Evolutionary conservation across 2,329 filamentous ascomycete genomes (phyloP).

Genomic region (Exophiala aquamarina): DNA sequence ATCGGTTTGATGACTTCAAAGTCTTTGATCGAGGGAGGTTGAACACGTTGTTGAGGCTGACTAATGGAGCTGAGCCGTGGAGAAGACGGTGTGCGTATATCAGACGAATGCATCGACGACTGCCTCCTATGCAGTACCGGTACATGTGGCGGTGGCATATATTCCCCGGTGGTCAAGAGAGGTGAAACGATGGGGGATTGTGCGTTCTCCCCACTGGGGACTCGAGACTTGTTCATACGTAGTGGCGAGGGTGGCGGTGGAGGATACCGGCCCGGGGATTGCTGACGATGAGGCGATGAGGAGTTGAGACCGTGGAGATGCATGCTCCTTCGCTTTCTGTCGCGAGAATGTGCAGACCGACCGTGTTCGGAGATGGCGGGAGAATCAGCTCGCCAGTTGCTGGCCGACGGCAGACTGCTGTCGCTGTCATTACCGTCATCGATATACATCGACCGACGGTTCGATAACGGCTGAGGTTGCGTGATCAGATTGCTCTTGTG

Average conservation of each 20-base stretch:
- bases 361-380: conserved; percentile 71
- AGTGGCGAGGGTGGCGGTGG: conserved; percentile 83
- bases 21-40: conserved; percentile 95
- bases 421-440: conserved; percentile 88
- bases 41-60: conserved; percentile 80
- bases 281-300: conserved; percentile 75
- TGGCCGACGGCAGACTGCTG: conserved; percentile 78
- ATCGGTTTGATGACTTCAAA: conserved; percentile 99
- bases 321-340: conserved; percentile 83
- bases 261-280: conserved; percentile 76
- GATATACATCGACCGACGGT: conserved; percentile 74
- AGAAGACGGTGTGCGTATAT: conserved; percentile 70
- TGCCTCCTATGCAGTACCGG: conserved; percentile 72
- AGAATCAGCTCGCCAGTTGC: conserved; percentile 76
- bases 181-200: conserved; percentile 85
- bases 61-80: conserved; percentile 73
- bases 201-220: conserved; percentile 51
- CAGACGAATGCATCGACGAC: conserved; percentile 84
- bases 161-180: conserved; percentile 78
- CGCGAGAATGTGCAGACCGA: conserved; percentile 73
- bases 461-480: conserved; percentile 60
- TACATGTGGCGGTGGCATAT: conserved; percentile 41
- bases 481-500: conserved; percentile 64
- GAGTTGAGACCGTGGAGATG: conserved; percentile 71
- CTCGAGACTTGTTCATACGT: conserved; percentile 78